Percentiles rank a stretch among this genome's conserved stretches.
These are phyloP conservation scores for Aspergillus tamarii DNA, from an alignment of 2,329 filamentous ascomycete genomes.

Conservation along the genomic window DNA sequence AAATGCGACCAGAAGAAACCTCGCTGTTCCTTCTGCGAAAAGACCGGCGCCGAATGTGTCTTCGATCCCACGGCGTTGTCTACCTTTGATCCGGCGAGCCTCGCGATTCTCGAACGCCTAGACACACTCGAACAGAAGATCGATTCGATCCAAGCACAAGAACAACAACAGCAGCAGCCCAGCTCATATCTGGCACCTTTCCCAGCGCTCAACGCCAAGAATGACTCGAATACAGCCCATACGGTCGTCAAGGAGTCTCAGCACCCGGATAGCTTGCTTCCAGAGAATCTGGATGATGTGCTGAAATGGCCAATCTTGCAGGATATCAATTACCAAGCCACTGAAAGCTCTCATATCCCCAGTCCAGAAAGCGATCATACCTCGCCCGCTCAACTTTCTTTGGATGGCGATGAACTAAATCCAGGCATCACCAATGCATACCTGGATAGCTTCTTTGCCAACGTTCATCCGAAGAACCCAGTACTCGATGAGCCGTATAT, in stretches of 20 bases:
- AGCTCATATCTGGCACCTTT: not conserved
- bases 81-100: conserved; percentile 5
- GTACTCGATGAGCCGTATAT: not conserved
- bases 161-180: not conserved
- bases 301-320: not conserved
- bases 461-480: not conserved
- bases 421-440: too few relatives aligned
- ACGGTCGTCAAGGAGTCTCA: not conserved
- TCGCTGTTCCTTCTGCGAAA: conserved; percentile 30
- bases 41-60: conserved; percentile 30
- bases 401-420: not conserved
- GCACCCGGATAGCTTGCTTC: not conserved
- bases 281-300: not conserved
- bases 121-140: not conserved
- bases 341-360: not conserved
- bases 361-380: not conserved
- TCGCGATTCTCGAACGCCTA: not conserved
- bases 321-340: not conserved
- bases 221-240: not conserved
- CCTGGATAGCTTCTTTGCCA: not conserved
- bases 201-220: not conserved
- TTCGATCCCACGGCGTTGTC: not conserved
- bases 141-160: not conserved
- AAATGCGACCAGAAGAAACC: conserved; percentile 36
- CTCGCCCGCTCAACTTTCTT: not conserved